phyloP scores from a whole-genome alignment of 805 yeast genomes.

The Cyberlindnera japonica region DNA sequence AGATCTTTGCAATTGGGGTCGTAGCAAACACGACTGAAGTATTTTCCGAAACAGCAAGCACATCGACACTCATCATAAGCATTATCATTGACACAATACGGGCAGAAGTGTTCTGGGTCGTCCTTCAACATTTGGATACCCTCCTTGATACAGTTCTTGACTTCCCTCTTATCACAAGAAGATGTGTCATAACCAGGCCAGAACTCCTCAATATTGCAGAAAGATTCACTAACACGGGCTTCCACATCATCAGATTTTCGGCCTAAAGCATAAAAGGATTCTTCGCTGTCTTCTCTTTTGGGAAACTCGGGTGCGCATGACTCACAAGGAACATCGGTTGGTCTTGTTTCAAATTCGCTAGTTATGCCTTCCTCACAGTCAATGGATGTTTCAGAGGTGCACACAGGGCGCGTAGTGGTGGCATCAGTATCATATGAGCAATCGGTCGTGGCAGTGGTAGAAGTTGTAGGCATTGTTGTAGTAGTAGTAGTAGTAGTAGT shows the following conservation, averaged over 20 bases:
- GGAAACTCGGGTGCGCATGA: neutral
- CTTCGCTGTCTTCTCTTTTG: neutral
- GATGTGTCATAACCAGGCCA: conserved; percentile 23
- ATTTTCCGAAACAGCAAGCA: conserved; percentile 28
- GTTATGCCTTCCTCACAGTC: too few species aligned
- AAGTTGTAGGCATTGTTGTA: neutral
- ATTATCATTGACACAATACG: conserved; percentile 27
- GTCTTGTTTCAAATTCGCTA: too few species aligned
- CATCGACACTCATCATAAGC: conserved; percentile 29
- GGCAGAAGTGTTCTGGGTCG: conserved; percentile 26
- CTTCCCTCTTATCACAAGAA: conserved; percentile 20
- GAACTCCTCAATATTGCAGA: conserved; percentile 21
- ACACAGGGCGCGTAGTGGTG: neutral
- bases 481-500: neutral
- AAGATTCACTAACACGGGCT: conserved; percentile 17
- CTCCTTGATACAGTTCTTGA: conserved; percentile 24
- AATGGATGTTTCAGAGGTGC: neutral
- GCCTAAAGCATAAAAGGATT: neutral
- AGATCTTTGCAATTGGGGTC: conserved; percentile 24
- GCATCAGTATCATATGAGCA: neutral
- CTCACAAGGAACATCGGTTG: conserved; percentile 1
- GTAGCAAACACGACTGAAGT: conserved; percentile 26
- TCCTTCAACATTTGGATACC: conserved; percentile 20
- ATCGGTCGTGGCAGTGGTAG: too few species aligned
- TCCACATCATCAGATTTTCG: conserved; percentile 23